Evolutionary conservation across 495 filamentous ascomycete species (phyloP).

Genomic region (Elasticomyces elasticus): DNA sequence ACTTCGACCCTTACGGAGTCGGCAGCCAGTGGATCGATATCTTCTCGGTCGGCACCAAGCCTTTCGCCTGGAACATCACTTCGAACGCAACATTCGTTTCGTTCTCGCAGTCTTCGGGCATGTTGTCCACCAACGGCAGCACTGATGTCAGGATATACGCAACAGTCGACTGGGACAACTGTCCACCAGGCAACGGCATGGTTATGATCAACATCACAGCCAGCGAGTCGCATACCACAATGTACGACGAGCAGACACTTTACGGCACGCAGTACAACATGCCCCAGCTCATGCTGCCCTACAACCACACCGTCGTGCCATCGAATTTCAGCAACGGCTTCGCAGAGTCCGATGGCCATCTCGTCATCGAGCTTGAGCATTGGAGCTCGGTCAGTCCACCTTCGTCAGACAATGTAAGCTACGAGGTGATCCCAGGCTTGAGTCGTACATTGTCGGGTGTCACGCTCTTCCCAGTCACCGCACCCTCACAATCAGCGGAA

Average conservation of each 20-base stretch:
- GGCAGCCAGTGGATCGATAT: conserved; percentile 54
- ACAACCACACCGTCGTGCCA: conserved; percentile 45
- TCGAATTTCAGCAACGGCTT: conserved; percentile 50
- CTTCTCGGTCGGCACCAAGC: conserved; percentile 50
- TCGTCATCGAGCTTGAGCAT: conserved; percentile 53
- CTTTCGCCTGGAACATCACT: conserved; percentile 47
- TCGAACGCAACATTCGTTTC: conserved; percentile 46
- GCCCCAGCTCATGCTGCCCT: conserved; percentile 49
- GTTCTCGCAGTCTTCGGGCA: conserved; percentile 46
- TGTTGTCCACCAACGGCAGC: conserved; percentile 34
- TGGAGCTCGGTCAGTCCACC: conserved; percentile 33
- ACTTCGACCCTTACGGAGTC: conserved; percentile 55
- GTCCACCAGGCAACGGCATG: conserved; percentile 40
- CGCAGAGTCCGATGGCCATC: conserved; percentile 51
- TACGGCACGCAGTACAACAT: conserved; percentile 45
- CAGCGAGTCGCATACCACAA: conserved; percentile 42
- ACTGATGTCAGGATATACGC: conserved; percentile 50
- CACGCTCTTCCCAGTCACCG: conserved; percentile 44
- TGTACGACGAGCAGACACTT: conserved; percentile 33
- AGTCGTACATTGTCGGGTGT: conserved; percentile 50
- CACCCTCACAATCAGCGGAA: conserved; percentile 38
- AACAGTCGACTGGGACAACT: conserved; percentile 51
- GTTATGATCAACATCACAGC: conserved; percentile 25
- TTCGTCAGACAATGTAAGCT: conserved; percentile 38
- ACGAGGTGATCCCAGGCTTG: conserved; percentile 45